Evolutionary conservation across 164 flowering plant genomes (phyloP).

Genomic region (Malania oleifera): DNA sequence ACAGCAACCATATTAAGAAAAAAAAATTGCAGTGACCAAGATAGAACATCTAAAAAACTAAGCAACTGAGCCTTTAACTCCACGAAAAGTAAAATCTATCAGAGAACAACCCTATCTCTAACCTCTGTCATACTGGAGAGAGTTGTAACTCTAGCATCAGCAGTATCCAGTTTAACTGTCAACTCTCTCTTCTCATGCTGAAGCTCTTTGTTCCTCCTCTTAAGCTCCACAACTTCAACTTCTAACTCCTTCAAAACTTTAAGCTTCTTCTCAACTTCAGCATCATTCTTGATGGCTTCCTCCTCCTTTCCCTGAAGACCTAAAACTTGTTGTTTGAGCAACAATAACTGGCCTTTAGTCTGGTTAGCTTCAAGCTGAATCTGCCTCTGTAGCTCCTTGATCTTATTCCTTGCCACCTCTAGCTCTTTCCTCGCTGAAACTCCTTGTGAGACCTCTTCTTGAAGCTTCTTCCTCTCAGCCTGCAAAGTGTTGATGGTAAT

Average conservation of each 20-base stretch:
- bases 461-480: constrained; percentile 85
- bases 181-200: constrained; percentile 91
- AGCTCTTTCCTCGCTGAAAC: constrained; percentile 58
- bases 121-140: constrained; percentile 91
- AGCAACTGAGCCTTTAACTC: no score
- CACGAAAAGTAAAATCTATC: no score
- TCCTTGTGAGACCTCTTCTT: constrained; percentile 61
- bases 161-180: constrained; percentile 66
- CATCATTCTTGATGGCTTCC: constrained; percentile 70
- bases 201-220: constrained; percentile 85
- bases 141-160: constrained; percentile 57
- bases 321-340: constrained; percentile 87
- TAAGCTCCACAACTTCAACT: constrained; percentile 78
- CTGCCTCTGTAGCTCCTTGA: constrained; percentile 88
- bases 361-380: constrained; percentile 88
- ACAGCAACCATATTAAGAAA: not conserved
- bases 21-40: not conserved
- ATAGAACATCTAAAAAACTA: not conserved
- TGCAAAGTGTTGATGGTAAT: constrained; percentile 77
- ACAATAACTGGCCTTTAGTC: constrained; percentile 78
- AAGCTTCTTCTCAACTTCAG: constrained; percentile 70
- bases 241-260: constrained; percentile 76
- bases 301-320: constrained; percentile 75
- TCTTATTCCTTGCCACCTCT: constrained; percentile 72
- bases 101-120: constrained; percentile 3